Conservation (phyloP, 495 filamentous ascomycete species). For the Parmelia sp. region DNA sequence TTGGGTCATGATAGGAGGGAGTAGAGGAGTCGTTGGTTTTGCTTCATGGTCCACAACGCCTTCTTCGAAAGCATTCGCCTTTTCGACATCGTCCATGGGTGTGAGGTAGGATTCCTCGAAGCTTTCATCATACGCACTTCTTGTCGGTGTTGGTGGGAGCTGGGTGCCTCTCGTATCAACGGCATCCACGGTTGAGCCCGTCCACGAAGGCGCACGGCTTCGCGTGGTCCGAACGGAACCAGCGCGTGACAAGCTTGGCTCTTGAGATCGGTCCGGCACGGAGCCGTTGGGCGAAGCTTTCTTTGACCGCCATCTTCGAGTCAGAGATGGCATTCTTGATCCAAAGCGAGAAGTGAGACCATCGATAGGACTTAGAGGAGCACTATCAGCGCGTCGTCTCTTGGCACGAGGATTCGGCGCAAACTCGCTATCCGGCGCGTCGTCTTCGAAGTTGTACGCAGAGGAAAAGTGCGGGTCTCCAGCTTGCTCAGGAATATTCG, state of each 20-base stretch:
- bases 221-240: constrained; percentile 49
- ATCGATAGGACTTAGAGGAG: constrained; percentile 38
- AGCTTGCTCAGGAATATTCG: constrained; percentile 12
- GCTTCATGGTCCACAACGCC: constrained; percentile 38
- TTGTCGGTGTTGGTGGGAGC: constrained; percentile 59
- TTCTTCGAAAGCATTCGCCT: constrained; percentile 50
- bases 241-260: constrained; percentile 40
- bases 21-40: constrained; percentile 69
- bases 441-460: constrained; percentile 56
- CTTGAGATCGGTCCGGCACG: constrained; percentile 43
- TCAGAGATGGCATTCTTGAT: constrained; percentile 59
- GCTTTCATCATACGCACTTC: constrained; percentile 58
- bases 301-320: constrained; percentile 54
- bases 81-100: constrained; percentile 51
- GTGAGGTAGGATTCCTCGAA: constrained; percentile 40
- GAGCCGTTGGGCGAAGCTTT: constrained; percentile 41
- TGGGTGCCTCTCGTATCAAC: constrained; percentile 48
- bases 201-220: constrained; percentile 55
- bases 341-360: constrained; percentile 54
- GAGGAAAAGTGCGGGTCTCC: constrained; percentile 31
- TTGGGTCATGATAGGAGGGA: constrained; percentile 71
- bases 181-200: constrained; percentile 46
- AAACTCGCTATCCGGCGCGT: constrained; percentile 55
- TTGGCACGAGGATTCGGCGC: constrained; percentile 44
- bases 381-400: constrained; percentile 60